Base-by-base conservation (phyloP, 371 early-diverging fungal species). In the Mycotypha africana region DNA sequence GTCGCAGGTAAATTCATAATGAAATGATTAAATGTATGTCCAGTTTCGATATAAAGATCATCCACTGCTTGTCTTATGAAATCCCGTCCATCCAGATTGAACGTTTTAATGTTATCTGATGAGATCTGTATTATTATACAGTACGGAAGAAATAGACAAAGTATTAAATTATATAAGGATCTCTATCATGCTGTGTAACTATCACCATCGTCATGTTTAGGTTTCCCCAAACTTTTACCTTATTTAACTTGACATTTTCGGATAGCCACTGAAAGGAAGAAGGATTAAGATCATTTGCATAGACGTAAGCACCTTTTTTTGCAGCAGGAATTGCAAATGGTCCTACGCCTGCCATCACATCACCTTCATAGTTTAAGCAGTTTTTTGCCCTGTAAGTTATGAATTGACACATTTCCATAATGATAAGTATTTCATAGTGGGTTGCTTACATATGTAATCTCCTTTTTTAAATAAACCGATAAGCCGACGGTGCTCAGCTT, bases 261-360 rank as follows among this genome's bases (percentile, higher is more conserved):
- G 74, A 52, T 51, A 99, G 62, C 60, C 83, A 92, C 24, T 83
- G 65, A 63, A 77, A 89, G 0, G 96, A 95, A 8, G 69, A 69
- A 2, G 99, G 99, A 65, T 99, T 99, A 40, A 99, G 70, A 60
- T 99, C 99, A 69, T 99, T 99, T 17, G 97, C 97, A 71, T 92
- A 97, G 3, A 99, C 98, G 21, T 73, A 70, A 20, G 87, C 81
- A 2, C 84, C 85, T 37, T 78, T 75, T 63, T 88, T 92, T 3
- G 95, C 92, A 0, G 98, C 95, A 9, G 98, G 99, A 7, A 99
- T 45, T 1, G 98, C 93, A 74, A 99, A 99, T 5, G 99, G 99
- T 0, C 99, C 99, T 2, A 99, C 95, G 30, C 99, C 99, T 1
- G 93, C 97, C 75, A 99, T 88, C 5, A 96, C 95, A 67, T 99